A percentile compares a stretch with the other conserved stretches of the same genome.
Evolutionary conservation across 1,284 basidiomycete species (phyloP).

Genomic region (Chondrostereum purpureum): DNA sequence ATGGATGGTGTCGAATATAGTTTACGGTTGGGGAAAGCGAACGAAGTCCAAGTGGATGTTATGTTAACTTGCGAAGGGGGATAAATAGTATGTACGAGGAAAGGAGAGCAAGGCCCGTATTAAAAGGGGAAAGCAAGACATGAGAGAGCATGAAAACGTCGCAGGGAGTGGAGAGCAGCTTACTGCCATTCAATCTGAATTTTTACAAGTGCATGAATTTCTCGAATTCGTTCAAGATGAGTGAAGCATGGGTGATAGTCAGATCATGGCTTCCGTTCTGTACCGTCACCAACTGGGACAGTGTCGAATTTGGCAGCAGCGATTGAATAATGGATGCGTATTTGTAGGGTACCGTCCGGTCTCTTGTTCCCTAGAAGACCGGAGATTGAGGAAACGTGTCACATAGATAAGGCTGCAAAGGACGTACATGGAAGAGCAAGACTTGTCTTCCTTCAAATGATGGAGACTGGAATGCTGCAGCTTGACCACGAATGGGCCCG

Average conservation of each 20-base stretch:
- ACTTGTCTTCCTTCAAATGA: constrained; percentile 43
- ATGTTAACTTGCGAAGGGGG: too few relatives aligned
- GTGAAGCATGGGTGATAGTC: constrained; percentile 46
- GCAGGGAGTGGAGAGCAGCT: too few relatives aligned
- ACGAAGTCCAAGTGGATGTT: too few relatives aligned
- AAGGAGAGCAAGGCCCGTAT: too few relatives aligned
- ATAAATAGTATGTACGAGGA: too few relatives aligned
- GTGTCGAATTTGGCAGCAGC: constrained; percentile 39
- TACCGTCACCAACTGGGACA: constrained; percentile 47
- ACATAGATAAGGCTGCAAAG: constrained; percentile 1
- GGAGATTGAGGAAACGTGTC: constrained; percentile 1
- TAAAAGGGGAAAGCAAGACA: too few relatives aligned
- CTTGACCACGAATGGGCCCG: constrained; percentile 60
- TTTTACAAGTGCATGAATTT: not conserved
- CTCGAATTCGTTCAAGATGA: constrained; percentile 29
- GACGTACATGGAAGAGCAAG: constrained; percentile 57
- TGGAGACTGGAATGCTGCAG: constrained; percentile 41
- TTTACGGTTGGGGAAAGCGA: too few relatives aligned
- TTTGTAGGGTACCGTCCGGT: constrained; percentile 56
- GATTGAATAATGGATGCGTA: constrained; percentile 48
- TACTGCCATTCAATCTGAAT: too few relatives aligned
- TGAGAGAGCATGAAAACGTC: too few relatives aligned
- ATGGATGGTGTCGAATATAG: too few relatives aligned
- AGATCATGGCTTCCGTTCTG: constrained; percentile 60
- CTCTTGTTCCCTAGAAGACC: constrained; percentile 52